Evolutionary conservation across 768 basidiomycete genomes (phyloP).

Genomic region (Macrocybe gigantea): DNA sequence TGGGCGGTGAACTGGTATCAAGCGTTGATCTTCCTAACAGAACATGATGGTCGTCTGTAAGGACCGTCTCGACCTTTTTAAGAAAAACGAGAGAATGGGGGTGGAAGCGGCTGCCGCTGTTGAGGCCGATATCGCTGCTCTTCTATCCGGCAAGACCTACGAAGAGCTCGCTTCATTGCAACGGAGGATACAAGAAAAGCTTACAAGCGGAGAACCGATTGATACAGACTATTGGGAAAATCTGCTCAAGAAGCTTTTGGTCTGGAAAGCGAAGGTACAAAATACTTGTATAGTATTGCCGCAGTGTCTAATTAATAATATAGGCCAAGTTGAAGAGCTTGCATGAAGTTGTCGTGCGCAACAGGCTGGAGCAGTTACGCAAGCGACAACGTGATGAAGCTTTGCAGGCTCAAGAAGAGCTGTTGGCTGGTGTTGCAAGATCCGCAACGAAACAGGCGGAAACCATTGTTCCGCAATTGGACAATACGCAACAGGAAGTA

Average conservation of each 20-base stretch:
- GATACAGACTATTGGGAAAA: constrained; percentile 99
- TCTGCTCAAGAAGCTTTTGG: constrained; percentile 83
- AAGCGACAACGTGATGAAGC: constrained; percentile 96
- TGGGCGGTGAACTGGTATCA: neutral
- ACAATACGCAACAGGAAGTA: constrained; percentile 25
- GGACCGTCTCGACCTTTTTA: constrained; percentile 77
- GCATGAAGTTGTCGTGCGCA: constrained; percentile 95
- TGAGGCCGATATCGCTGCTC: constrained; percentile 74
- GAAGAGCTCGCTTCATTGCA: constrained; percentile 82
- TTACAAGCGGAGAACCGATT: constrained; percentile 87
- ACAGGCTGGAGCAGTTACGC: constrained; percentile 92
- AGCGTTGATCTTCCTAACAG: constrained; percentile 28
- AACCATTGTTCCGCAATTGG: constrained; percentile 29
- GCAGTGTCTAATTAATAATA: constrained; percentile 6
- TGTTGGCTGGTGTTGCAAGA: constrained; percentile 71
- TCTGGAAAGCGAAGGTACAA: constrained; percentile 92
- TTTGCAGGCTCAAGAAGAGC: constrained; percentile 86
- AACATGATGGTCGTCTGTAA: constrained; percentile 98
- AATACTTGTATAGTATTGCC: neutral
- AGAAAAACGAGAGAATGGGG: constrained; percentile 53
- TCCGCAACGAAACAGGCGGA: constrained; percentile 36
- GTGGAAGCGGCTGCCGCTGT: constrained; percentile 73
- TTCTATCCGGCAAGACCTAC: constrained; percentile 82
- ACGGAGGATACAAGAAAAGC: constrained; percentile 80
- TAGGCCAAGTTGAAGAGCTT: constrained; percentile 88